Percentiles rank a stretch among this genome's conserved stretches.
phyloP scores from a whole-genome alignment of 2,329 filamentous ascomycete genomes.

The Keithomyces neogunnii region DNA sequence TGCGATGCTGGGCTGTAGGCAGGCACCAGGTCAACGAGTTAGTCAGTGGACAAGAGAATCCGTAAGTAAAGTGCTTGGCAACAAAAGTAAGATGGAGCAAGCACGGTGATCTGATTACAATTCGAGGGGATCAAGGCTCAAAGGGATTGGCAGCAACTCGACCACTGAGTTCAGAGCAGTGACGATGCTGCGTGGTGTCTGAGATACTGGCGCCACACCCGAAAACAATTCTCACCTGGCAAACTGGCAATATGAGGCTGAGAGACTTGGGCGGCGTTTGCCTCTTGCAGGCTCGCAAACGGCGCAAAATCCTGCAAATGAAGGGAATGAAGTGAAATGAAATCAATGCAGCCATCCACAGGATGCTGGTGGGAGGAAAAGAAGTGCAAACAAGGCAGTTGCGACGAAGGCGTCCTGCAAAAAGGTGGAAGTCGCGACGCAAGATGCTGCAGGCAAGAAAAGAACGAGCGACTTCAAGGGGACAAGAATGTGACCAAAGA shows the following conservation, averaged over 20 bases:
- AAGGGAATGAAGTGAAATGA: neutral
- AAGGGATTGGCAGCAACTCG: neutral
- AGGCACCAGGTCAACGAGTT: neutral
- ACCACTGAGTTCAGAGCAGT: neutral
- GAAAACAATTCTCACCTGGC: conserved; percentile 2
- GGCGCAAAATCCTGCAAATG: neutral
- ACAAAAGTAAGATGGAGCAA: neutral
- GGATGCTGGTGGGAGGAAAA: conserved; percentile 3
- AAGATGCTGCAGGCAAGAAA: neutral
- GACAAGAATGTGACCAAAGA: neutral
- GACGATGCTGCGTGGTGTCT: neutral
- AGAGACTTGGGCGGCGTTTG: neutral
- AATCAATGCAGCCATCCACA: conserved; percentile 1
- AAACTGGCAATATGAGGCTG: neutral
- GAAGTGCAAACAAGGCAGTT: conserved; percentile 4
- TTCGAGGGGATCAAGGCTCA: too few relatives aligned
- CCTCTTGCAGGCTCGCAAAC: conserved; percentile 1
- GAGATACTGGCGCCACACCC: neutral
- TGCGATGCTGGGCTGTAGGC: neutral
- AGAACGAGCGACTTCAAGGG: neutral
- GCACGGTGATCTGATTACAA: too few relatives aligned
- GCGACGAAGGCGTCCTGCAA: neutral
- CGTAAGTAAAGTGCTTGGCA: neutral
- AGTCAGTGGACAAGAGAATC: neutral
- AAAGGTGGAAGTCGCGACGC: conserved; percentile 8